These are phyloP conservation scores for Naganishia sp. DNA, from an alignment of 1,284 basidiomycete genomes.

Conservation along the genomic window DNA sequence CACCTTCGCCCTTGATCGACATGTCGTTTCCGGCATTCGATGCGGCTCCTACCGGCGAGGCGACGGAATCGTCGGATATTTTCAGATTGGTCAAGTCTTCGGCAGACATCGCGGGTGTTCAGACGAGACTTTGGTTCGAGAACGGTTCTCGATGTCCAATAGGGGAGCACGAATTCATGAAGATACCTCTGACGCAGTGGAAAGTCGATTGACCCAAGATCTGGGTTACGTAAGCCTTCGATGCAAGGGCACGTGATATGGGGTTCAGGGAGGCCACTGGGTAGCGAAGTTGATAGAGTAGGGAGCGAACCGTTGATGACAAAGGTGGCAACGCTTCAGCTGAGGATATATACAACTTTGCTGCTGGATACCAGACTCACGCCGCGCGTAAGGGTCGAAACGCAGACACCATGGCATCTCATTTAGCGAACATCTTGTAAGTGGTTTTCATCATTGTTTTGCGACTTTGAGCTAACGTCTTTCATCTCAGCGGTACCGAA, in stretches of 20 bases:
- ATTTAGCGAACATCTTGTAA: slow-evolving; percentile 54
- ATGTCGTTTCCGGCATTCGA: background rate
- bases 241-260: background rate
- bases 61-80: slow-evolving; percentile 13
- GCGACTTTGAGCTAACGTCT: background rate
- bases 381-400: background rate
- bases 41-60: slow-evolving; percentile 1
- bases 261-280: background rate
- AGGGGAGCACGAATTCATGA: background rate
- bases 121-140: background rate
- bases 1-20: slow-evolving; percentile 13
- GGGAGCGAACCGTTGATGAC: background rate
- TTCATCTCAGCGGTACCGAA: slow-evolving; percentile 49
- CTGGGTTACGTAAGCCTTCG: slow-evolving; percentile 13
- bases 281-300: slow-evolving; percentile 6
- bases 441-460: slow-evolving; percentile 26
- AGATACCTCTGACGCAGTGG: background rate
- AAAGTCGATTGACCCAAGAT: slow-evolving; percentile 5
- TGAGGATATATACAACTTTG: background rate
- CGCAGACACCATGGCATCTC: slow-evolving; percentile 46
- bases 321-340: slow-evolving; percentile 8
- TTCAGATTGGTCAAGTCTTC: slow-evolving; percentile 25
- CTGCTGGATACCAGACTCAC: background rate
- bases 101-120: slow-evolving; percentile 12
- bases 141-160: background rate